phyloP scores from a whole-genome alignment of 768 basidiomycete genomes.

The Rubroboletus pulcherrimus region DNA sequence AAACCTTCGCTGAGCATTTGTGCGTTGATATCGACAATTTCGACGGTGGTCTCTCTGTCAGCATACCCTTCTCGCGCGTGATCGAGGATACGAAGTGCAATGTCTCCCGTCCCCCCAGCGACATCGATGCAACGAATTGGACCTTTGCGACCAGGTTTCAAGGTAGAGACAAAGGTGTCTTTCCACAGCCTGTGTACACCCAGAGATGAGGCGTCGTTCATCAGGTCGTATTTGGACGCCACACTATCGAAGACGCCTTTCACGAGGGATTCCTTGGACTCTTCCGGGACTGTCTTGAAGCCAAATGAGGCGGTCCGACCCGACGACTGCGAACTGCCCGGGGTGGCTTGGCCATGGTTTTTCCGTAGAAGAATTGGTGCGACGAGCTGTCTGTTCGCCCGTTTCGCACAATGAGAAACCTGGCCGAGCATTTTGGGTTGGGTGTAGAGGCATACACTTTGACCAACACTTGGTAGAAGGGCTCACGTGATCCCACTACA shows the following conservation, averaged over 20 bases:
- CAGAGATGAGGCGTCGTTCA: conserved; percentile 99
- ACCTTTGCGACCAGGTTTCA: conserved; percentile 75
- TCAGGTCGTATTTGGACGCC: conserved; percentile 91
- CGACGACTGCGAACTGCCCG: conserved; percentile 14
- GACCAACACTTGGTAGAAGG: not conserved
- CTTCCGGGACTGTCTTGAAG: conserved; percentile 83
- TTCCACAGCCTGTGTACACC: conserved; percentile 98
- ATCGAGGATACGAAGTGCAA: conserved; percentile 91
- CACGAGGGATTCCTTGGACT: conserved; percentile 84
- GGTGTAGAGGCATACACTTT: not conserved
- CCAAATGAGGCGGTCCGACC: conserved; percentile 81
- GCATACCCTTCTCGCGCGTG: conserved; percentile 83
- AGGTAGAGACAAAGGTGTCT: conserved; percentile 73
- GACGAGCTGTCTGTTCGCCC: conserved; percentile 6
- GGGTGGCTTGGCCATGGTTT: conserved; percentile 20
- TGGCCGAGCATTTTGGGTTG: conserved; percentile 15
- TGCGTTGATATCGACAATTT: conserved; percentile 90
- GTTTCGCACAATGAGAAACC: conserved; percentile 15
- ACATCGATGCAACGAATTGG: conserved; percentile 86
- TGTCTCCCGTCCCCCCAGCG: conserved; percentile 97
- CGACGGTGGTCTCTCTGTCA: conserved; percentile 85
- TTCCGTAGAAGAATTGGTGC: conserved; percentile 13
- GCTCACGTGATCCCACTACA: not conserved
- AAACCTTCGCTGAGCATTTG: conserved; percentile 94
- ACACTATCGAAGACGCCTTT: conserved; percentile 94